Percentiles rank a stretch among this genome's conserved stretches.
Conservation (phyloP, 352 stramenopile species). For the Phytophthora hybrid region DNA sequence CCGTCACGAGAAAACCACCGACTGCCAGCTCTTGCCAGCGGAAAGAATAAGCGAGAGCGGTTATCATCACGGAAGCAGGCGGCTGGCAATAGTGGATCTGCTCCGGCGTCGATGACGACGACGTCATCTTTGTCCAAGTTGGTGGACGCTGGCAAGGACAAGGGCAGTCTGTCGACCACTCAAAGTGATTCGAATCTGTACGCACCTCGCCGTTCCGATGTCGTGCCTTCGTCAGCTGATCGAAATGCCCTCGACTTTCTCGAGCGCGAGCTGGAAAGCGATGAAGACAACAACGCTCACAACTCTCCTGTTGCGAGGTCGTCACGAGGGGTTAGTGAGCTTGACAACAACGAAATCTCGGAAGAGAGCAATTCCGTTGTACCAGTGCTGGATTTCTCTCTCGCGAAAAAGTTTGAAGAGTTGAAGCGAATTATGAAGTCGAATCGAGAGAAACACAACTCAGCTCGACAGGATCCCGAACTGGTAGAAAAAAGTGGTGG, state of each 20-base stretch:
- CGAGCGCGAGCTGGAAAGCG: conserved; percentile 42
- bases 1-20: conserved; percentile 48
- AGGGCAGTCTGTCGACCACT: conserved; percentile 39
- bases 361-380: conserved; percentile 13
- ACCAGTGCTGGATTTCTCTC: conserved; percentile 43
- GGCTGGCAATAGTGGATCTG: conserved; percentile 18
- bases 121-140: conserved; percentile 29
- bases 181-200: conserved; percentile 74
- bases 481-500: neutral
- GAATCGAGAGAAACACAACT: conserved; percentile 48
- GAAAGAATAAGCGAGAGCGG: conserved; percentile 41
- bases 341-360: conserved; percentile 31
- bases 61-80: conserved; percentile 38
- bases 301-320: conserved; percentile 2
- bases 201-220: conserved; percentile 48
- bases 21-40: conserved; percentile 37
- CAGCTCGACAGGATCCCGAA: conserved; percentile 14
- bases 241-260: conserved; percentile 63
- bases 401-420: conserved; percentile 72
- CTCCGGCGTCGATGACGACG: conserved; percentile 26
- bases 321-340: neutral
- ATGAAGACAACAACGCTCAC: conserved; percentile 27
- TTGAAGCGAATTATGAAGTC: conserved; percentile 68
- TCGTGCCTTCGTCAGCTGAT: conserved; percentile 66
- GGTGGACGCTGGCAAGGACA: neutral